phyloP scores from a whole-genome alignment of 352 stramenopile genomes.

The Phytophthora rubi region DNA sequence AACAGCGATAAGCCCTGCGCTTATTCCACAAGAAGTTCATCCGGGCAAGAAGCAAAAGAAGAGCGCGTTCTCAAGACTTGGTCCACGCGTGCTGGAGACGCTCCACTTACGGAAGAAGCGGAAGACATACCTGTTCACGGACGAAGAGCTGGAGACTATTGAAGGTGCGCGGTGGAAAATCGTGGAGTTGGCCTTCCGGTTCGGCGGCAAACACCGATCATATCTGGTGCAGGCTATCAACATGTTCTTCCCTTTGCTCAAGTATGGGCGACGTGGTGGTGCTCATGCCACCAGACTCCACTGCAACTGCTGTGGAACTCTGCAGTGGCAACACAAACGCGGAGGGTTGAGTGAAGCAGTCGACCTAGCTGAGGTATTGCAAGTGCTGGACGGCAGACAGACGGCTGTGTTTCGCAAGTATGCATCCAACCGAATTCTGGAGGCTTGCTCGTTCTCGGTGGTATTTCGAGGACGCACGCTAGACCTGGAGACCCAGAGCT shows the following conservation, averaged over 20 bases:
- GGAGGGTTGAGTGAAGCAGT: constrained; percentile 71
- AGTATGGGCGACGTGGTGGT: constrained; percentile 79
- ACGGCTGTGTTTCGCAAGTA: constrained; percentile 87
- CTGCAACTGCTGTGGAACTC: constrained; percentile 80
- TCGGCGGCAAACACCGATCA: constrained; percentile 82
- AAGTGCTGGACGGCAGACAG: constrained; percentile 70
- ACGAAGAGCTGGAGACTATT: constrained; percentile 80
- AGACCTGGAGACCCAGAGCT: constrained; percentile 80
- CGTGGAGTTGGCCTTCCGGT: constrained; percentile 85
- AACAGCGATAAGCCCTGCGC: constrained; percentile 9
- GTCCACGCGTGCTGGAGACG: constrained; percentile 62
- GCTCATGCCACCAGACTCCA: constrained; percentile 76
- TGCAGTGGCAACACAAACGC: constrained; percentile 90
- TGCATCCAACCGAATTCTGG: constrained; percentile 41
- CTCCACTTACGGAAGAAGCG: constrained; percentile 73
- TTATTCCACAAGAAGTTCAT: constrained; percentile 22
- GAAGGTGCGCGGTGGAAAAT: constrained; percentile 88
- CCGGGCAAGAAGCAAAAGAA: constrained; percentile 52
- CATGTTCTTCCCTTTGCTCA: constrained; percentile 84
- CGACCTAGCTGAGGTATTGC: constrained; percentile 74
- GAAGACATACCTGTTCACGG: constrained; percentile 79
- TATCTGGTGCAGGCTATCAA: constrained; percentile 90
- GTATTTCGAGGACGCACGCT: constrained; percentile 80
- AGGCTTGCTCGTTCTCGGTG: constrained; percentile 73
- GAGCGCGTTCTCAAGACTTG: constrained; percentile 61